Conservation (phyloP, 2,329 filamentous ascomycete genomes). For the Aspergillus jensenii region DNA sequence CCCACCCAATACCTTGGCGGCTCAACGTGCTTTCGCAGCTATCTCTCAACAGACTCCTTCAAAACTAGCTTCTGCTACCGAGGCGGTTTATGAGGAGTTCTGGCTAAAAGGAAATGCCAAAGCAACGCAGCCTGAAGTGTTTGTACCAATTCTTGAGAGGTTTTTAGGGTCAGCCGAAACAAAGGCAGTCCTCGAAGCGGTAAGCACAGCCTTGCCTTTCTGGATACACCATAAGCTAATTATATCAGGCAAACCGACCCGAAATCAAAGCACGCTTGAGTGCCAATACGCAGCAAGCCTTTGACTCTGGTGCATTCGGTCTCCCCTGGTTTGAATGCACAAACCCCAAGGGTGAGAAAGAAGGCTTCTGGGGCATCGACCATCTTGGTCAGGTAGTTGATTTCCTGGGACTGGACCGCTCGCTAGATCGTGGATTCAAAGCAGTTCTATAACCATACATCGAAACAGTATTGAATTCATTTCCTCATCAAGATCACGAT, state of each 20-base stretch:
- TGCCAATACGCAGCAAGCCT: conserved; percentile 52
- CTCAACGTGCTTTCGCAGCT: conserved; percentile 54
- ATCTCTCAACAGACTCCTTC: conserved; percentile 45
- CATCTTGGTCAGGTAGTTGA: conserved; percentile 57
- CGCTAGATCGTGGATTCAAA: conserved; percentile 28
- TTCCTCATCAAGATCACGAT: neutral
- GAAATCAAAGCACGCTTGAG: conserved; percentile 50
- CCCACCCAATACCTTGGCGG: conserved; percentile 52
- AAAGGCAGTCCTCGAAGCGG: conserved; percentile 42
- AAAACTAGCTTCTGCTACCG: conserved; percentile 42
- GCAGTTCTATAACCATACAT: conserved; percentile 23
- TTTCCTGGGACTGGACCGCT: conserved; percentile 51
- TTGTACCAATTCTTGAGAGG: conserved; percentile 44
- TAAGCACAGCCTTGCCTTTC: conserved; percentile 21
- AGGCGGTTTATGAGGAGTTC: conserved; percentile 51
- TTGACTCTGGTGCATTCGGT: conserved; percentile 59
- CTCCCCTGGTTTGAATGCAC: conserved; percentile 61
- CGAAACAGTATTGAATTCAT: neutral
- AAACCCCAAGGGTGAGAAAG: conserved; percentile 53
- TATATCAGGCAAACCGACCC: conserved; percentile 22
- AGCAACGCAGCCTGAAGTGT: conserved; percentile 47
- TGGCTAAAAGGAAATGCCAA: conserved; percentile 51
- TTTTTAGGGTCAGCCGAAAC: conserved; percentile 49
- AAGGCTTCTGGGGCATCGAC: conserved; percentile 62
- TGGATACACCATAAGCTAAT: neutral